These are phyloP conservation scores for Ustanciosporium gigantosporum DNA, from an alignment of 1,284 basidiomycete genomes.

Conservation along the genomic window DNA sequence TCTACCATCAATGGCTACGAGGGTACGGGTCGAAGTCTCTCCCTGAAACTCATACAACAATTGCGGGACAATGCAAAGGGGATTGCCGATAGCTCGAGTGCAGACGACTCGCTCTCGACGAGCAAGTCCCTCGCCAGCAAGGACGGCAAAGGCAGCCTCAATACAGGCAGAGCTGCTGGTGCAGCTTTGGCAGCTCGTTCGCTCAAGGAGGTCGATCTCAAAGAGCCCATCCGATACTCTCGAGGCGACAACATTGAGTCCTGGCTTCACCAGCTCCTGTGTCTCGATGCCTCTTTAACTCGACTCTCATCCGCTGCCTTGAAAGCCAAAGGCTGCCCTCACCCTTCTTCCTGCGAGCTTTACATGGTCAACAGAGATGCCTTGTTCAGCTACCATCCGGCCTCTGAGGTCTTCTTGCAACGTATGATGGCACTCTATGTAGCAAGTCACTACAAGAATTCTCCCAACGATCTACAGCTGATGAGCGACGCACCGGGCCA, in stretches of 20 bases:
- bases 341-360: slow-evolving; percentile 89
- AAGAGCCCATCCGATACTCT: slow-evolving; percentile 91
- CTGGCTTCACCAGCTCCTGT: slow-evolving; percentile 90
- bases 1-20: slow-evolving; percentile 99
- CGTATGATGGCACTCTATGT: slow-evolving; percentile 98
- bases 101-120: slow-evolving; percentile 65
- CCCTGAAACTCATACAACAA: slow-evolving; percentile 96
- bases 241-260: slow-evolving; percentile 86
- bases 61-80: slow-evolving; percentile 76
- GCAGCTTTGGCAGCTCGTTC: slow-evolving; percentile 68
- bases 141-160: slow-evolving; percentile 45
- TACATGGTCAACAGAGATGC: slow-evolving; percentile 96
- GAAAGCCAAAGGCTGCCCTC: slow-evolving; percentile 66
- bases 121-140: slow-evolving; percentile 63
- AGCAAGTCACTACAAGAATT: slow-evolving; percentile 97
- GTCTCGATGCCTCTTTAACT: slow-evolving; percentile 85
- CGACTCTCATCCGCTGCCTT: slow-evolving; percentile 63
- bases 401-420: slow-evolving; percentile 93
- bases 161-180: slow-evolving; percentile 35
- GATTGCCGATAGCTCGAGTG: slow-evolving; percentile 19
- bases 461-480: slow-evolving; percentile 95
- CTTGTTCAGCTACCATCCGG: slow-evolving; percentile 94
- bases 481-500: slow-evolving; percentile 96
- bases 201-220: slow-evolving; percentile 90
- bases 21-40: slow-evolving; percentile 94